A percentile compares a stretch with the other conserved stretches of the same genome.
phyloP scores from a whole-genome alignment of 495 filamentous ascomycete genomes.

The Opeltia flavorubescens region DNA sequence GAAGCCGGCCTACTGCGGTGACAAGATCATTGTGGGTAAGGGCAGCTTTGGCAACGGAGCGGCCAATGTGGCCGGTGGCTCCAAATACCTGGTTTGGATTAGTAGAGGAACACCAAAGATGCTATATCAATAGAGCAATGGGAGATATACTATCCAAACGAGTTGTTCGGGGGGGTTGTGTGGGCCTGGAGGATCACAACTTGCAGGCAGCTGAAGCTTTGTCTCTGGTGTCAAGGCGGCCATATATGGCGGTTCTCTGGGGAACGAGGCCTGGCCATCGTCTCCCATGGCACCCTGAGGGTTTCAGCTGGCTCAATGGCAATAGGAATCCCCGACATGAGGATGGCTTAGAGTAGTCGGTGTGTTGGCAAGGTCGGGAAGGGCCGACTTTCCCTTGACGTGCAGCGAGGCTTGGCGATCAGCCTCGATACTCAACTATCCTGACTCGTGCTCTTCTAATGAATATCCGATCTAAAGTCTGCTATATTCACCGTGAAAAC shows the following conservation, averaged over 20 bases:
- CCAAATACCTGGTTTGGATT: slow-evolving; percentile 60
- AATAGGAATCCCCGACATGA: too few species aligned
- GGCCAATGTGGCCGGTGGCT: slow-evolving; percentile 90
- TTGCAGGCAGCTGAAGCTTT: slow-evolving; percentile 51
- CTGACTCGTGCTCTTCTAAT: too few species aligned
- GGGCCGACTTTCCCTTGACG: too few species aligned
- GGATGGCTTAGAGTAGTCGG: too few species aligned
- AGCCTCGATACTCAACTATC: too few species aligned
- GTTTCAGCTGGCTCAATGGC: background rate
- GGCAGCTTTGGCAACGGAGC: slow-evolving; percentile 68
- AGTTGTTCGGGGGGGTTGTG: slow-evolving; percentile 56
- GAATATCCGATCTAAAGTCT: too few species aligned
- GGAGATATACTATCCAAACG: slow-evolving; percentile 61
- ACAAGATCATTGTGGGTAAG: slow-evolving; percentile 79
- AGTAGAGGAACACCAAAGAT: background rate
- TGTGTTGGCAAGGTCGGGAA: too few species aligned
- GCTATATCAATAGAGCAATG: slow-evolving; percentile 4
- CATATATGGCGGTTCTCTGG: background rate
- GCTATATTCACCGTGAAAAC: too few species aligned
- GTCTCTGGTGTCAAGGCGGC: slow-evolving; percentile 7
- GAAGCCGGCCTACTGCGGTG: slow-evolving; percentile 71
- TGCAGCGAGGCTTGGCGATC: too few species aligned
- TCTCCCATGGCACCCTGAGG: background rate
- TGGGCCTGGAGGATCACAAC: slow-evolving; percentile 65
- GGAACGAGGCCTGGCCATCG: background rate